Conservation (phyloP, 1,284 basidiomycete genomes). For the Amylostereum areolatum region DNA sequence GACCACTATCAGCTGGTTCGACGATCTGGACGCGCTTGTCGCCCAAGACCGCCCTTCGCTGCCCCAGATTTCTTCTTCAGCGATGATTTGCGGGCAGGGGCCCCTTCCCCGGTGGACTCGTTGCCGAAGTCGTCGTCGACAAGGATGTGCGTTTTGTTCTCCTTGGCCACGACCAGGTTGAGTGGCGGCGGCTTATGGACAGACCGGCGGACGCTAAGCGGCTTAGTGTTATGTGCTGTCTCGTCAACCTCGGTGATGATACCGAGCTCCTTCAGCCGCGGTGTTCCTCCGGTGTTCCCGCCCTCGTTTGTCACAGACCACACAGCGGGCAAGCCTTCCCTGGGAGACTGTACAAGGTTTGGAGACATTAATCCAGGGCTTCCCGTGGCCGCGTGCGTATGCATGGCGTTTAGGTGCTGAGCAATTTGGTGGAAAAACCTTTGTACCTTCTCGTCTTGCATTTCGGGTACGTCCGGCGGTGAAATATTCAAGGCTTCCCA, state of each 20-base stretch:
- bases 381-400: slow-evolving; percentile 26
- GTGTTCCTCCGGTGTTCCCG: too few relatives aligned
- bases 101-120: slow-evolving; percentile 1
- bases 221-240: slow-evolving; percentile 14
- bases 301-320: too few relatives aligned
- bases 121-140: slow-evolving; percentile 18
- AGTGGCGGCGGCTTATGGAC: slow-evolving; percentile 13
- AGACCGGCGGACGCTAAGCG: slow-evolving; percentile 24
- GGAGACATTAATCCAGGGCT: slow-evolving; percentile 2
- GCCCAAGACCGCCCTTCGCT: slow-evolving; percentile 14
- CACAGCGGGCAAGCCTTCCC: too few relatives aligned
- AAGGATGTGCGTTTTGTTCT: slow-evolving; percentile 18
- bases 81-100: slow-evolving; percentile 33
- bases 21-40: slow-evolving; percentile 45
- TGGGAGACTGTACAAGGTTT: neutral
- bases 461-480: slow-evolving; percentile 34
- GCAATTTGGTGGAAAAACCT: slow-evolving; percentile 79
- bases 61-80: slow-evolving; percentile 28
- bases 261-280: slow-evolving; percentile 1
- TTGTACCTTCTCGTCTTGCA: slow-evolving; percentile 68
- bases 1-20: slow-evolving; percentile 32
- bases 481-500: slow-evolving; percentile 30
- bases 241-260: slow-evolving; percentile 1
- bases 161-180: slow-evolving; percentile 18
- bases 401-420: slow-evolving; percentile 72